A percentile compares a stretch with the other conserved stretches of the same genome.
These are phyloP conservation scores for Pythium brachiatum DNA, from an alignment of 352 stramenopile genomes.

Conservation along the genomic window DNA sequence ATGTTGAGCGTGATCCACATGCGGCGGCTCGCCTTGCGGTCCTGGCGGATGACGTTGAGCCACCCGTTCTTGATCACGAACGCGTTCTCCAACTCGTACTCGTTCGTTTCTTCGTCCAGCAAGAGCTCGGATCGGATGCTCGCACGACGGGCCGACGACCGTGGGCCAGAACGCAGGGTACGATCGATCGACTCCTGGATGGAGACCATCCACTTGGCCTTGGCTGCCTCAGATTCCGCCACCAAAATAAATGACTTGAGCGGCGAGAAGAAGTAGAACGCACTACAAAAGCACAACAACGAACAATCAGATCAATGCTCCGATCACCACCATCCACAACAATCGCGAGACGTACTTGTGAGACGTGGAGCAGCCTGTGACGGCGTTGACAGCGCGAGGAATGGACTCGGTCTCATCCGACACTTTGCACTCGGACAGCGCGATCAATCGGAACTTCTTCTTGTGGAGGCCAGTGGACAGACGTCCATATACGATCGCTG, in stretches of 20 bases:
- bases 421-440: constrained; percentile 76
- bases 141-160: constrained; percentile 33
- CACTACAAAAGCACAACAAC: constrained; percentile 32
- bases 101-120: constrained; percentile 61
- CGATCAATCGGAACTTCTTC: constrained; percentile 82
- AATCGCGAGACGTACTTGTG: constrained; percentile 44
- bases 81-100: constrained; percentile 61
- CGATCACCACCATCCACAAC: background rate
- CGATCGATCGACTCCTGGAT: constrained; percentile 68
- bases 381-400: constrained; percentile 64
- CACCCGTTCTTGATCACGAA: constrained; percentile 87
- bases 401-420: constrained; percentile 67
- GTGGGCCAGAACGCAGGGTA: constrained; percentile 47
- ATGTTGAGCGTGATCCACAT: constrained; percentile 82
- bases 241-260: constrained; percentile 87
- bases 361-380: constrained; percentile 38
- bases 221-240: constrained; percentile 60
- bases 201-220: constrained; percentile 51
- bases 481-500: constrained; percentile 74
- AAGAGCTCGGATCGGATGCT: constrained; percentile 63
- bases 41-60: constrained; percentile 61
- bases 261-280: constrained; percentile 84
- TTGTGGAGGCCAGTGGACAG: constrained; percentile 56
- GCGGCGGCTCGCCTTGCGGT: constrained; percentile 37
- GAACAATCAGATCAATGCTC: constrained; percentile 6